Evolutionary conservation across 805 yeast species (phyloP), one percentile per base, ranked within the genome.

Genomic region (Maudiozyma barnettii): DNA sequence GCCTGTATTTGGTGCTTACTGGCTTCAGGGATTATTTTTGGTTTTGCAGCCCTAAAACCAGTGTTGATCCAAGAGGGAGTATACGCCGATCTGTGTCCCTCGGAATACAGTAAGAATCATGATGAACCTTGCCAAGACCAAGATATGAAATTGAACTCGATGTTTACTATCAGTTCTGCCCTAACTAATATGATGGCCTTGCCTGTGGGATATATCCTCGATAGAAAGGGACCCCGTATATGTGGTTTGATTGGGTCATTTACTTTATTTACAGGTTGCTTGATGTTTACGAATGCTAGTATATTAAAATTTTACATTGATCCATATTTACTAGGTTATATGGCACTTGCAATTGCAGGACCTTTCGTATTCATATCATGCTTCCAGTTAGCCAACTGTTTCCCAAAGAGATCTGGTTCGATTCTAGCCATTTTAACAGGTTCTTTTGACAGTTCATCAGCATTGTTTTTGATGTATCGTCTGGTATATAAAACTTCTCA

Each of bases 401-500:
- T 89, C 66, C 96, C 96, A 2, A 76, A 77, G 39, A 78, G 77
- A 56, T 83, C 95, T 4, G 96, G 96, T 0, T 74, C 85, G 41
- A 73, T 89, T 19, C 67, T 89, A 54, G 95, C 96, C 0, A 65
- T 87, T 16, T 67, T 90, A 44, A 87, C 96, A 0, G 97, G 97
- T n/a, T 89, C 96, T 0, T 89, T 90, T 60, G 97, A 91, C 64
- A 75, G 95, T 0, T 85, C 95, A 1, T 80, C 95, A n/a, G 96
- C 95, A 0, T 74, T 90, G 42, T 90, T 90, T 60, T 70, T 88
- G 55, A 55, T 77, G 10, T 91, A 89, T 68, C 70, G 95, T 55
- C 50, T 88, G 16, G 57, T 76, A 12, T 89, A 84, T 64, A 79
- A 77, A 52, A 60, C 59, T 18, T 46, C 52, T 35, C 39, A 45